Conservation (phyloP, 176 grass and related monocot genomes). For the Cenchrus purpureus region DNA sequence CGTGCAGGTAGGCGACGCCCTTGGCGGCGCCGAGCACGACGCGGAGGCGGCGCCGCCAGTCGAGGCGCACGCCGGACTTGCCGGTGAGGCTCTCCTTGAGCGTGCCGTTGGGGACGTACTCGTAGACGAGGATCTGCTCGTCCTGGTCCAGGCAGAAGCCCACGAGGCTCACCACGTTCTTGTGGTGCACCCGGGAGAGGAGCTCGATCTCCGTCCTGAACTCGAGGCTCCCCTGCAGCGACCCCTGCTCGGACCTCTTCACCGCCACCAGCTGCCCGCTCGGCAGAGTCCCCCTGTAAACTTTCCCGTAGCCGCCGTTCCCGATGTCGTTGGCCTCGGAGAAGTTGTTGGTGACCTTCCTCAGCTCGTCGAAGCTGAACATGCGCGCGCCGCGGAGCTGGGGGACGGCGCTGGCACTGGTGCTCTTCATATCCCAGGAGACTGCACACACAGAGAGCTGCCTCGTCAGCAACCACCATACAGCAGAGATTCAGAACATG, state of each 20-base stretch:
- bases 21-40: conserved; percentile 71
- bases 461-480: conserved; percentile 5
- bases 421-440: conserved; percentile 72
- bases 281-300: conserved; percentile 64
- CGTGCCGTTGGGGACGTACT: conserved; percentile 83
- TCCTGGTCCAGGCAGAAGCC: conserved; percentile 83
- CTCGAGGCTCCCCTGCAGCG: conserved; percentile 66
- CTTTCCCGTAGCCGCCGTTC: conserved; percentile 76
- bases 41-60: conserved; percentile 71
- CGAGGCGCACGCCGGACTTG: conserved; percentile 76
- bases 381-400: conserved; percentile 66
- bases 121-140: conserved; percentile 82
- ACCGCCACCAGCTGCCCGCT: conserved; percentile 75
- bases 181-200: conserved; percentile 81
- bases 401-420: conserved; percentile 51
- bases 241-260: conserved; percentile 71
- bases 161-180: conserved; percentile 81
- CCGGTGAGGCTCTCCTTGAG: conserved; percentile 87
- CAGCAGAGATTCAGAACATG: not conserved
- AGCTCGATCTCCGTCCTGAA: conserved; percentile 88
- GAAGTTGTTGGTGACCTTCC: conserved; percentile 77
- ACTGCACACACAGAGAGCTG: conserved; percentile 31
- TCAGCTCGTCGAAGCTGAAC: conserved; percentile 74
- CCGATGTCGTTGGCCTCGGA: conserved; percentile 65
- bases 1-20: conserved; percentile 82